Evolutionary conservation across 306 rosid genomes (phyloP).

Genomic region (Cajanus cajan): DNA sequence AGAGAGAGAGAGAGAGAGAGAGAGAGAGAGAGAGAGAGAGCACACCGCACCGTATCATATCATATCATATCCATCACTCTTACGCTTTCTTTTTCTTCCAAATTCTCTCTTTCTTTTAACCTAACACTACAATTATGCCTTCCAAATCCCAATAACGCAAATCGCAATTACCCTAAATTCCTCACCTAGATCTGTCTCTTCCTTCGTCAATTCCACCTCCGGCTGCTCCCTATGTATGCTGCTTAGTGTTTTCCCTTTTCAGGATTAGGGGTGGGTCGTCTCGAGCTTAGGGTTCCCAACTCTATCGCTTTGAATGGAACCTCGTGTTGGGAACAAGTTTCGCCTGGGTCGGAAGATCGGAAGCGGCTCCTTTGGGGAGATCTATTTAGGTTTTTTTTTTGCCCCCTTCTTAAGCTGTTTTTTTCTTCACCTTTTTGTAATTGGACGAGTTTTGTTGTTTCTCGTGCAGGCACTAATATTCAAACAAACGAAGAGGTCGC

Average conservation of each 20-base stretch:
- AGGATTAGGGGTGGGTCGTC: slow-evolving; percentile 17
- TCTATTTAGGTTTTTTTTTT: slow-evolving; percentile 67
- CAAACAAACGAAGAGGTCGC: slow-evolving; percentile 97
- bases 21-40: slow-evolving; percentile 36
- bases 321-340: slow-evolving; percentile 93
- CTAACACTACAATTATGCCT: slow-evolving; percentile 35
- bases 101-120: slow-evolving; percentile 19
- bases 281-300: slow-evolving; percentile 45
- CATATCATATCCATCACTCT: slow-evolving; percentile 6
- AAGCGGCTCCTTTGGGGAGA: slow-evolving; percentile 96
- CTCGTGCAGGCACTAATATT: slow-evolving; percentile 75
- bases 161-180: slow-evolving; percentile 2
- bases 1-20: slow-evolving; percentile 38
- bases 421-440: neutral
- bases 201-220: slow-evolving; percentile 26
- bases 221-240: neutral
- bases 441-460: slow-evolving; percentile 24
- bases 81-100: slow-evolving; percentile 10
- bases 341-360: slow-evolving; percentile 94
- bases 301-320: slow-evolving; percentile 61
- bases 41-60: slow-evolving; percentile 22
- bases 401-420: neutral
- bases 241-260: slow-evolving; percentile 8
- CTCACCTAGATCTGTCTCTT: slow-evolving; percentile 38
- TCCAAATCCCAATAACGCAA: neutral